These are phyloP conservation scores for Rubroboletus satanas DNA, from an alignment of 768 basidiomycete species.

Conservation along the genomic window DNA sequence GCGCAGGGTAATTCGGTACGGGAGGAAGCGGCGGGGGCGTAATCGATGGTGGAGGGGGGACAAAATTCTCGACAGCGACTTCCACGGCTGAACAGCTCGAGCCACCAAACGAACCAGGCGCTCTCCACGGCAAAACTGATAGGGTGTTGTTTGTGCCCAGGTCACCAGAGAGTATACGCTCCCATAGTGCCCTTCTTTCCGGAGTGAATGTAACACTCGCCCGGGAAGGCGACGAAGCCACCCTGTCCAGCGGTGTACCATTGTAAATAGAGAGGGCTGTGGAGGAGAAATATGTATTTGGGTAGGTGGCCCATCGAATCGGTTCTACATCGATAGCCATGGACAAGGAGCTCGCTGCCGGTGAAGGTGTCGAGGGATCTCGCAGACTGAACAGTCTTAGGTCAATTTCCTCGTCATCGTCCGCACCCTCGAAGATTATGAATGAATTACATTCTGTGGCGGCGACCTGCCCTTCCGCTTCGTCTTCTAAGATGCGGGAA, in stretches of 20 bases:
- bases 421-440: conserved; percentile 37
- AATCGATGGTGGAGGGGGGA: conserved; percentile 33
- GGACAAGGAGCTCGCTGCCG: background rate
- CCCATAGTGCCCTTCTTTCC: conserved; percentile 42
- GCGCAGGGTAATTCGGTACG: conserved; percentile 8
- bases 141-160: background rate
- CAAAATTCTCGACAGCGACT: conserved; percentile 11
- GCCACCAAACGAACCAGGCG: conserved; percentile 15
- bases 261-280: conserved; percentile 50
- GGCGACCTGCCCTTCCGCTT: background rate
- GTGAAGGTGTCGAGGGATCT: conserved; percentile 3
- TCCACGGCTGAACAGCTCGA: background rate
- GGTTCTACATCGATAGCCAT: background rate
- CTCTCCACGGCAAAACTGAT: conserved; percentile 23
- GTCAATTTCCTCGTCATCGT: conserved; percentile 37
- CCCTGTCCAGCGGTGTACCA: conserved; percentile 33
- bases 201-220: conserved; percentile 32
- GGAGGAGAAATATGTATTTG: conserved; percentile 56
- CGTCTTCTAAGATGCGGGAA: conserved; percentile 43
- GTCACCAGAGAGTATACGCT: conserved; percentile 30
- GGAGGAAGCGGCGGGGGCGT: conserved; percentile 34
- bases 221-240: conserved; percentile 23
- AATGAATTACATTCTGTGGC: conserved; percentile 24
- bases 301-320: conserved; percentile 61
- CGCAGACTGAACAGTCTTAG: conserved; percentile 5